Percentiles rank a stretch among this genome's conserved stretches.
Evolutionary conservation across 257 asterid species (phyloP).

Genomic region (Nicotiana knightiana): DNA sequence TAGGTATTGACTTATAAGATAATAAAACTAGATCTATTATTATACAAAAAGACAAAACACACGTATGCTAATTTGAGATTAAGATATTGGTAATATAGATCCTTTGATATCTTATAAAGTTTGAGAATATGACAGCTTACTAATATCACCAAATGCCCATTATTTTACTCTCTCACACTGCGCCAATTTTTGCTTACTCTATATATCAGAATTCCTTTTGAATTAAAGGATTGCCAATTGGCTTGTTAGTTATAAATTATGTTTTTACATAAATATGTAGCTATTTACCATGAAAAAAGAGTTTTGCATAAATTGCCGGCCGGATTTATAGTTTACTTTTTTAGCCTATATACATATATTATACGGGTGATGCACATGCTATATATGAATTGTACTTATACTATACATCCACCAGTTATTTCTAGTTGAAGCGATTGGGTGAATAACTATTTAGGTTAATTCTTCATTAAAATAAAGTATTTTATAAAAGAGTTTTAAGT

Average conservation of each 20-base stretch:
- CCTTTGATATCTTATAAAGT: slow-evolving; percentile 8
- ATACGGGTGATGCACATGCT: too few relatives aligned
- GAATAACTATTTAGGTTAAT: too few relatives aligned
- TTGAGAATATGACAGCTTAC: slow-evolving; percentile 13
- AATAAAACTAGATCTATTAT: background rate
- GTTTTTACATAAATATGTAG: too few relatives aligned
- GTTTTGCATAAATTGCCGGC: too few relatives aligned
- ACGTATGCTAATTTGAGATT: background rate
- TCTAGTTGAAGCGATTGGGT: too few relatives aligned
- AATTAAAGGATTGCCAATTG: background rate
- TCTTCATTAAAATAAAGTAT: background rate
- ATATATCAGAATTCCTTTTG: background rate
- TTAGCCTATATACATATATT: too few relatives aligned
- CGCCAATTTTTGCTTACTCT: background rate
- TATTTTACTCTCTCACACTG: background rate
- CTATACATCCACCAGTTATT: too few relatives aligned
- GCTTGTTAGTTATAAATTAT: background rate
- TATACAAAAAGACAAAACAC: background rate
- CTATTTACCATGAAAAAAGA: too few relatives aligned
- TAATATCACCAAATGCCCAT: background rate
- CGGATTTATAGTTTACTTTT: too few relatives aligned
- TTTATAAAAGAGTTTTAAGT: background rate
- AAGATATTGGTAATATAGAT: slow-evolving; percentile 4
- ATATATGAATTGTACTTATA: too few relatives aligned
- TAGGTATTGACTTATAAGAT: slow-evolving; percentile 16